Evolutionary conservation across 83 land plant species (phyloP).

Genomic region (Larix sibirica): DNA sequence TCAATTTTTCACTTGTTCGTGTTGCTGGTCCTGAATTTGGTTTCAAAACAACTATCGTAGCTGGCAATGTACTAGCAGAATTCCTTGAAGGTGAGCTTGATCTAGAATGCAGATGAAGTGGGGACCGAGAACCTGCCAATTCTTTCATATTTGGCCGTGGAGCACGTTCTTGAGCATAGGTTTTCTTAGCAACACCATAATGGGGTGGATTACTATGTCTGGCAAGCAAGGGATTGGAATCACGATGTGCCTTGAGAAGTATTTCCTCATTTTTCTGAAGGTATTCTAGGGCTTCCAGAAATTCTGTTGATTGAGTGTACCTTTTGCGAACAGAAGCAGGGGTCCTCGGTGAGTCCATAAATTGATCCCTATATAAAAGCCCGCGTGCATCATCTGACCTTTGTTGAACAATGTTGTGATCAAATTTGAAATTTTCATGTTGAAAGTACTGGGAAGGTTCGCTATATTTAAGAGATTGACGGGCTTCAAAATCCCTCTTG

Average conservation of each 20-base stretch:
- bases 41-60: not conserved
- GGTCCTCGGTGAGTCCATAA: not conserved
- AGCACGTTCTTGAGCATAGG: not conserved
- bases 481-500: slow-evolving; percentile 10
- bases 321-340: not conserved
- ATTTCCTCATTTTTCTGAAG: slow-evolving; percentile 4
- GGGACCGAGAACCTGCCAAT: not conserved
- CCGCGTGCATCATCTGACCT: not conserved
- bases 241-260: not conserved
- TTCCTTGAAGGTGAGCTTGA: not conserved
- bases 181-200: not conserved
- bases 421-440: not conserved
- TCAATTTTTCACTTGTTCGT: not conserved
- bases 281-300: not conserved
- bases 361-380: not conserved
- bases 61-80: not conserved
- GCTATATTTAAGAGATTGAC: not conserved
- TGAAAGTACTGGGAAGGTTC: not conserved
- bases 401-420: not conserved
- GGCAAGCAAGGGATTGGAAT: not conserved
- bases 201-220: not conserved
- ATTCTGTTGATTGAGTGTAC: not conserved
- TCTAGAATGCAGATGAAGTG: not conserved
- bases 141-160: not conserved
- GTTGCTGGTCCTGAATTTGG: not conserved